Evolutionary conservation across 495 filamentous ascomycete species (phyloP).

Genomic region (Podospora fimiseda): DNA sequence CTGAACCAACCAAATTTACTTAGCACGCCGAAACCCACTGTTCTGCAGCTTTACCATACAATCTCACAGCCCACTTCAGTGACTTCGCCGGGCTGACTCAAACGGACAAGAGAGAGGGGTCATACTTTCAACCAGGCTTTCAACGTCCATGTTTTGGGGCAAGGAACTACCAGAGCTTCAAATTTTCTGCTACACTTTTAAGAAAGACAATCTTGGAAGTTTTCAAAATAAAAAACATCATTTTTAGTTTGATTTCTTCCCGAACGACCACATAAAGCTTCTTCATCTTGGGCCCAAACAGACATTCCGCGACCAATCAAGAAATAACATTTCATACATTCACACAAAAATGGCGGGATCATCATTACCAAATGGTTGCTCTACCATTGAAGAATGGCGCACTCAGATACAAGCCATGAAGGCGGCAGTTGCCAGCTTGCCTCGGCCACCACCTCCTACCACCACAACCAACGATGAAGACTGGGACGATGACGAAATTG

Average conservation of each 20-base stretch:
- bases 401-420: conserved; percentile 43
- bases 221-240: too few species aligned
- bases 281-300: too few species aligned
- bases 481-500: conserved; percentile 43
- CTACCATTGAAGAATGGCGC: conserved; percentile 31
- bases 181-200: too few species aligned
- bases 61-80: not conserved
- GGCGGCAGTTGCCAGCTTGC: conserved; percentile 33
- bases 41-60: not conserved
- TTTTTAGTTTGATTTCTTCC: too few species aligned
- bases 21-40: too few species aligned
- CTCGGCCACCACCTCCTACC: not conserved
- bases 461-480: conserved; percentile 15
- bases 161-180: not conserved
- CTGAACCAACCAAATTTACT: not conserved
- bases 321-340: too few species aligned
- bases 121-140: not conserved
- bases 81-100: conserved; percentile 13
- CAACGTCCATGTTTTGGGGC: not conserved
- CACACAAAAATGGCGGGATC: conserved; percentile 12
- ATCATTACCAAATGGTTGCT: not conserved
- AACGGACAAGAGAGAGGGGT: not conserved
- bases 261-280: too few species aligned
- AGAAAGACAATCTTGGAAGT: too few species aligned
- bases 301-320: too few species aligned